A percentile compares a stretch with the other conserved stretches of the same genome.
Conservation (phyloP, 768 basidiomycete genomes). For the Infundibulicybe gibba region DNA sequence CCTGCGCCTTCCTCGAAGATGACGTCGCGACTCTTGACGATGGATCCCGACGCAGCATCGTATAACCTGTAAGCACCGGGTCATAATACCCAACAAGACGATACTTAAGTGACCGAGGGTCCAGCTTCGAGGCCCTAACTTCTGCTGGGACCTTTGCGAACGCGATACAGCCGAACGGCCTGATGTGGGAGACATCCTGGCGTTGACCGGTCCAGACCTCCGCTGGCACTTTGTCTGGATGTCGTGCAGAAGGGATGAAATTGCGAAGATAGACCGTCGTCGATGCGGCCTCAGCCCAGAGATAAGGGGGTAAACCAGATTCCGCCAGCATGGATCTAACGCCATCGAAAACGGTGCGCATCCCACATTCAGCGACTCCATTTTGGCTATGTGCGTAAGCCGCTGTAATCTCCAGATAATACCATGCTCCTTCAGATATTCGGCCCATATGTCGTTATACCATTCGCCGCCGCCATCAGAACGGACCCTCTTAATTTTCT, state of each 20-base stretch:
- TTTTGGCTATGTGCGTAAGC: constrained; percentile 23
- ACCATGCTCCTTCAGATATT: constrained; percentile 12
- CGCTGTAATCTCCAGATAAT: constrained; percentile 15
- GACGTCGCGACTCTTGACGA: constrained; percentile 13
- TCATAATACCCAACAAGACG: constrained; percentile 15
- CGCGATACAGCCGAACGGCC: constrained; percentile 23
- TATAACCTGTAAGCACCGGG: constrained; percentile 11
- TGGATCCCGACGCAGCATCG: constrained; percentile 1
- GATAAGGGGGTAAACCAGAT: constrained; percentile 9
- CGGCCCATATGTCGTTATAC: constrained; percentile 13
- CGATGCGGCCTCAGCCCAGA: constrained; percentile 13
- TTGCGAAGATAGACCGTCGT: constrained; percentile 20
- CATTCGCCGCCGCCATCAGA: constrained; percentile 26
- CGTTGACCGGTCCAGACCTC: constrained; percentile 9
- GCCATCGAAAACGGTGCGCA: constrained; percentile 14
- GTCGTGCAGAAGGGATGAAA: constrained; percentile 13
- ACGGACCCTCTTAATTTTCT: constrained; percentile 8
- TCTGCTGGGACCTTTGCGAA: constrained; percentile 22
- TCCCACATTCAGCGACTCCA: constrained; percentile 19
- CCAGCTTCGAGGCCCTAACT: constrained; percentile 9
- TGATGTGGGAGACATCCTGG: constrained; percentile 15
- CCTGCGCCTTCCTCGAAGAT: constrained; percentile 17
- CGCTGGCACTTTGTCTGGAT: constrained; percentile 10
- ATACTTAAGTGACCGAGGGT: constrained; percentile 12
- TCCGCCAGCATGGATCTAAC: constrained; percentile 14